Conservation (phyloP, 2,329 filamentous ascomycete species). For the Herpotrichia juniperi region DNA sequence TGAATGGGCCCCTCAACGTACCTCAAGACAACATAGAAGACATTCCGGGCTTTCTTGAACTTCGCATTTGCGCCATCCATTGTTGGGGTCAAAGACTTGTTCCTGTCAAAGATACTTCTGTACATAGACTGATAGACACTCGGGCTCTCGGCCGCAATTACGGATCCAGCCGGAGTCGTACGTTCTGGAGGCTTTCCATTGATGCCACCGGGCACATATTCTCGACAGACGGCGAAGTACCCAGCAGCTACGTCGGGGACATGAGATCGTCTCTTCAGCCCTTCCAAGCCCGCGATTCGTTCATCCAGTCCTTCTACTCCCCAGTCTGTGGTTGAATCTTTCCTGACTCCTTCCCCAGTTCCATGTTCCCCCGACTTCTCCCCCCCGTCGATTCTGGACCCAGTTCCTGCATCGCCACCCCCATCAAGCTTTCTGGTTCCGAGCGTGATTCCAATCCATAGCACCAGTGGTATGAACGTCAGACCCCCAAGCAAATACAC, state of each 20-base stretch:
- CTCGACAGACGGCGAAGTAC: conserved; percentile 93
- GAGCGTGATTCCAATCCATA: conserved; percentile 38
- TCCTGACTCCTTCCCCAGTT: background rate
- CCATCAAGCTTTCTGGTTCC: background rate
- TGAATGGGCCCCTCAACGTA: conserved; percentile 48
- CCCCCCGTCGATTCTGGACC: background rate
- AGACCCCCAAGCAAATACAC: conserved; percentile 86
- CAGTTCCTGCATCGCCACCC: background rate
- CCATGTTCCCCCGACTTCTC: background rate
- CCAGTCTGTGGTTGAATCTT: background rate
- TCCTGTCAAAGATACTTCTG: conserved; percentile 87
- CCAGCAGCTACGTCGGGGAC: conserved; percentile 83
- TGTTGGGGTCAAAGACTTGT: conserved; percentile 62
- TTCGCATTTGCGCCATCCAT: conserved; percentile 60
- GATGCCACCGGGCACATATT: conserved; percentile 89
- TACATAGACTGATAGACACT: conserved; percentile 99
- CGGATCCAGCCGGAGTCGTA: conserved; percentile 78
- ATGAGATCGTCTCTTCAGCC: conserved; percentile 59
- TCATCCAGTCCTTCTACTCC: background rate
- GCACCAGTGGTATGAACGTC: conserved; percentile 80
- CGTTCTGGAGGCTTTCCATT: conserved; percentile 92
- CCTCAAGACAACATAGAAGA: conserved; percentile 92
- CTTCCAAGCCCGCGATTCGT: background rate
- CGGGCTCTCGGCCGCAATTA: conserved; percentile 79
- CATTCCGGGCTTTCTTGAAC: conserved; percentile 73